These are phyloP conservation scores for Boeremia lycopersici DNA, from an alignment of 2,329 filamentous ascomycete genomes.

Conservation along the genomic window DNA sequence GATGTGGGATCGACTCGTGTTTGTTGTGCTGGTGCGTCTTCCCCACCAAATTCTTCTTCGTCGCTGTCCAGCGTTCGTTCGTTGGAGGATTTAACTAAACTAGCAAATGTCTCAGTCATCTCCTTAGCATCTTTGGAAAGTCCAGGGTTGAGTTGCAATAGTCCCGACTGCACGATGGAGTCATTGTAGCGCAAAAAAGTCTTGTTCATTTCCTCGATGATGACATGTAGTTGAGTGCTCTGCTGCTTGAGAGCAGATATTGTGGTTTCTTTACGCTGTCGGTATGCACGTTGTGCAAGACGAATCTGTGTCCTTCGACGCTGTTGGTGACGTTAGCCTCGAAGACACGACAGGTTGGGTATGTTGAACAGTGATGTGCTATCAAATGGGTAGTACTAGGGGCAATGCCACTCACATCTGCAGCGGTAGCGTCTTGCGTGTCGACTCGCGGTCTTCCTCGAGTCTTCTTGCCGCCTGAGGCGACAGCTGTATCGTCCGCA, in stretches of 20 bases:
- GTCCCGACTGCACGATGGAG: conserved; percentile 62
- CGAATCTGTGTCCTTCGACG: conserved; percentile 86
- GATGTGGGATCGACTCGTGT: not conserved
- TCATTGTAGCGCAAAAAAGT: conserved; percentile 72
- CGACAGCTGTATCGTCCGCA: conserved; percentile 32
- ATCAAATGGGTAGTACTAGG: not conserved
- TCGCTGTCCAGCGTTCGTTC: conserved; percentile 37
- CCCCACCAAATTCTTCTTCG: conserved; percentile 45
- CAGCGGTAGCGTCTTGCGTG: conserved; percentile 76
- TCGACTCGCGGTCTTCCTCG: conserved; percentile 78
- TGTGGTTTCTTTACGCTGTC: conserved; percentile 81
- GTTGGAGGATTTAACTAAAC: conserved; percentile 56
- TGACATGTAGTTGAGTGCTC: conserved; percentile 70
- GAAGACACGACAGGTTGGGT: not conserved
- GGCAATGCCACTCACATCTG: conserved; percentile 66
- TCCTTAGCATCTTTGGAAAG: conserved; percentile 63
- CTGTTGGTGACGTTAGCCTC: conserved; percentile 48
- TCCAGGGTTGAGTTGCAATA: conserved; percentile 63
- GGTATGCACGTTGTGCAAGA: conserved; percentile 82
- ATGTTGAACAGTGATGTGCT: not conserved
- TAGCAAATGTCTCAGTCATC: conserved; percentile 64
- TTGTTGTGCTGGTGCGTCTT: conserved; percentile 5
- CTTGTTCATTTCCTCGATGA: conserved; percentile 75
- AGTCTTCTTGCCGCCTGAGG: conserved; percentile 56
- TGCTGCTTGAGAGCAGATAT: conserved; percentile 75